Evolutionary conservation across 1,284 basidiomycete species (phyloP).

Genomic region (Ustilago cynodontis): DNA sequence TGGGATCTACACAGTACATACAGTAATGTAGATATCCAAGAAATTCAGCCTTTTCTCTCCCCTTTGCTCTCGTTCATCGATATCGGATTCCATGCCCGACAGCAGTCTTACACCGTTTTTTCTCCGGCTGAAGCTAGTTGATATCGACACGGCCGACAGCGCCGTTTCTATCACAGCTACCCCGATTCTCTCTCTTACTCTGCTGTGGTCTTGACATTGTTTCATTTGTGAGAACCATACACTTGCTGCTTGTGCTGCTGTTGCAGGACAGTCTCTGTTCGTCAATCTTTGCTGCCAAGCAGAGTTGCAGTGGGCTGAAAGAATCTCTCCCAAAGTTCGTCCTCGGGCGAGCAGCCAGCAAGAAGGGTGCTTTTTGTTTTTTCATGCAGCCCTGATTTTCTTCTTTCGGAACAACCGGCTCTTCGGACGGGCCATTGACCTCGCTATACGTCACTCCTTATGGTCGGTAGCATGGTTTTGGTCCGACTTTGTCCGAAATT

Average conservation of each 20-base stretch:
- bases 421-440: slow-evolving; percentile 13
- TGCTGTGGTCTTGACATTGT: too few relatives aligned
- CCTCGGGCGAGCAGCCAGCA: neutral
- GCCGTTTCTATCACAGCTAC: too few relatives aligned
- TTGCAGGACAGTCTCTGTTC: neutral
- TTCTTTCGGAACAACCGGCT: slow-evolving; percentile 45
- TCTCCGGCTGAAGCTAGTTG: too few relatives aligned
- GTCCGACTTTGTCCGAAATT: slow-evolving; percentile 30
- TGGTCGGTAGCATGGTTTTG: neutral
- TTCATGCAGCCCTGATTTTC: neutral
- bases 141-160: too few relatives aligned
- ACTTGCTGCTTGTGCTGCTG: too few relatives aligned
- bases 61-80: slow-evolving; percentile 14
- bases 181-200: too few relatives aligned
- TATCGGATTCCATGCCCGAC: slow-evolving; percentile 42
- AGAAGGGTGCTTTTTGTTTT: neutral
- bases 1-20: slow-evolving; percentile 10
- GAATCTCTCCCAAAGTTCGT: slow-evolving; percentile 36
- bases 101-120: too few relatives aligned
- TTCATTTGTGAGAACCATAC: too few relatives aligned
- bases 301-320: neutral
- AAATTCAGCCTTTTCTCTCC: neutral
- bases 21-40: slow-evolving; percentile 21
- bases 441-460: slow-evolving; percentile 14
- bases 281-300: neutral